phyloP scores from a whole-genome alignment of 2,329 filamentous ascomycete species.

The Botrytis fragariae region DNA sequence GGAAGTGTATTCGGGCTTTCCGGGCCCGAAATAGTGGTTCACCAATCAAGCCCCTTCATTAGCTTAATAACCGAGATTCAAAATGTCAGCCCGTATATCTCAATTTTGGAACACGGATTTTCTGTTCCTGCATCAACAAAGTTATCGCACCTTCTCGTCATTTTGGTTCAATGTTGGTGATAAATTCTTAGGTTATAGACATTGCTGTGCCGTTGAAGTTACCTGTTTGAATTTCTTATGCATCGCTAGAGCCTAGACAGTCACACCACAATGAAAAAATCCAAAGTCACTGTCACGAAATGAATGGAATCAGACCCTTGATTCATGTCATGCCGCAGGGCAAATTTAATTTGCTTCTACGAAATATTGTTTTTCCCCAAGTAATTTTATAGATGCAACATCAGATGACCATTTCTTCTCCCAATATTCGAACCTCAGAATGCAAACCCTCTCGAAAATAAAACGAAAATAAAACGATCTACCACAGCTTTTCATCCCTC shows the following conservation, averaged over 20 bases:
- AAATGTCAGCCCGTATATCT: not conserved
- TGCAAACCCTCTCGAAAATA: not conserved
- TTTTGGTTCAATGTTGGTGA: not conserved
- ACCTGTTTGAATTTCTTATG: not conserved
- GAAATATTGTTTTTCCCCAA: not conserved
- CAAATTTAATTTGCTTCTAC: not conserved
- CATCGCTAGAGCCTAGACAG: not conserved
- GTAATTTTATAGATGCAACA: not conserved
- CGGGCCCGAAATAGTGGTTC: slow-evolving; percentile 10
- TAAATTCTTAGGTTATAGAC: not conserved
- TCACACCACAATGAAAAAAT: not conserved
- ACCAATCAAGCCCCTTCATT: slow-evolving; percentile 15
- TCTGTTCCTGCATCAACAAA: not conserved
- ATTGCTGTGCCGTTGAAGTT: not conserved
- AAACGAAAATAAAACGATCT: not conserved
- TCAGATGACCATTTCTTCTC: not conserved
- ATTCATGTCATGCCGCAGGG: not conserved
- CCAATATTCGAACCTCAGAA: not conserved
- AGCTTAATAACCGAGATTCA: slow-evolving; percentile 13
- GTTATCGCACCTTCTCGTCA: not conserved
- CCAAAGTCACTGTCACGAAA: not conserved
- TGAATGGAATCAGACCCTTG: not conserved
- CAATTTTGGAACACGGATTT: not conserved
- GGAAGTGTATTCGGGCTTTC: not conserved
- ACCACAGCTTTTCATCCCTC: not conserved